These are phyloP conservation scores for Polytrichum commune DNA, from an alignment of 225 moss, liverwort and hornwort species.

Conservation along the genomic window DNA sequence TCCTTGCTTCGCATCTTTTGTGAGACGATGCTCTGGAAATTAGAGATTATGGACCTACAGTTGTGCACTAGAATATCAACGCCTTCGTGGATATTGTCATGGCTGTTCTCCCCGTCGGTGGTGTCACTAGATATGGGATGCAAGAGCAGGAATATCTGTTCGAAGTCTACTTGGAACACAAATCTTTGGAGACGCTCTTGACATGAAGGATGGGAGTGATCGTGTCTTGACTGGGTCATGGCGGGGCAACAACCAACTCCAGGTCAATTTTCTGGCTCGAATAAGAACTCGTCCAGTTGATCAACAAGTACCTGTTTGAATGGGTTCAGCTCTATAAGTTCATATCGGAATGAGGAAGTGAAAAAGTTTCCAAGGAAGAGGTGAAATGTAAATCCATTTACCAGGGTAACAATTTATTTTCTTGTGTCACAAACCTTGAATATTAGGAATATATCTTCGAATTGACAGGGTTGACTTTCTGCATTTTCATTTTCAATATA, in stretches of 20 bases:
- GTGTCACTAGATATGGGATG: slow-evolving; percentile 73
- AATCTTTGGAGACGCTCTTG: slow-evolving; percentile 71
- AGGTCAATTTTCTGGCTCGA: slow-evolving; percentile 27
- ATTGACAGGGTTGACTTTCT: neutral
- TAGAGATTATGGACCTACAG: no score
- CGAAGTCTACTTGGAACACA: slow-evolving; percentile 69
- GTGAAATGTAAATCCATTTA: neutral
- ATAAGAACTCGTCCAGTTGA: neutral
- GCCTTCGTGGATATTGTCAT: neutral
- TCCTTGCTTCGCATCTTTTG: neutral
- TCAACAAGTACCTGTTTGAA: neutral
- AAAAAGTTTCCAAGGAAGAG: no score
- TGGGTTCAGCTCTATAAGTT: neutral
- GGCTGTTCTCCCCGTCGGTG: neutral
- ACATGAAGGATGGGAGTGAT: slow-evolving; percentile 28
- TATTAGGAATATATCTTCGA: neutral
- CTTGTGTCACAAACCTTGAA: neutral
- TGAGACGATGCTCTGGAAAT: neutral
- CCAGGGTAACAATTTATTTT: no score
- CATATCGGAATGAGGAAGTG: neutral
- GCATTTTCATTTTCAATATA: no score
- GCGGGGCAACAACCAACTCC: slow-evolving; percentile 56
- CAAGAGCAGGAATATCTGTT: slow-evolving; percentile 39
- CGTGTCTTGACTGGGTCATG: slow-evolving; percentile 67
- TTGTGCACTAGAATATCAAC: neutral